Conservation (phyloP, 2,329 filamentous ascomycete genomes). For the Ceratocystis lukuohia region DNA sequence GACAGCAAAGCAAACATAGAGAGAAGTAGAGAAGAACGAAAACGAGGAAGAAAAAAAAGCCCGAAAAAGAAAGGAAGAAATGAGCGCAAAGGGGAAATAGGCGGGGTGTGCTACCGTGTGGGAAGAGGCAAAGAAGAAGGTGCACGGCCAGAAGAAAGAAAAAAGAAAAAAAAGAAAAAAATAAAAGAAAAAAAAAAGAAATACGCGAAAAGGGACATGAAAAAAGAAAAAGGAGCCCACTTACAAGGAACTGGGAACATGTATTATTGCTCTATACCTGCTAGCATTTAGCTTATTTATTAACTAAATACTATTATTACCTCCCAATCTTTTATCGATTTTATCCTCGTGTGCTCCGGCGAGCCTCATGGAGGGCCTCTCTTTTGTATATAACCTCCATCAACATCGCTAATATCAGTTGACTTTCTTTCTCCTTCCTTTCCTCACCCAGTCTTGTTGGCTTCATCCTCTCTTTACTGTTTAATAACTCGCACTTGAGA, state of each 20-base stretch:
- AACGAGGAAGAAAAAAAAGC: background rate
- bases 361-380: background rate
- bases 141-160: background rate
- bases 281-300: slow-evolving; percentile 3
- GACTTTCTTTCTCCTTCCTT: background rate
- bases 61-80: background rate
- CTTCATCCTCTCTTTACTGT: slow-evolving; percentile 11
- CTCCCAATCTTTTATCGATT: background rate
- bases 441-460: slow-evolving; percentile 17
- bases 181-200: background rate
- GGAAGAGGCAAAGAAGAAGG: background rate
- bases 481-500: slow-evolving; percentile 7
- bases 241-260: background rate
- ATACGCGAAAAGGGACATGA: background rate
- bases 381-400: slow-evolving; percentile 5
- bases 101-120: background rate
- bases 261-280: background rate
- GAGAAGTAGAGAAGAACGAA: background rate
- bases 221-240: background rate
- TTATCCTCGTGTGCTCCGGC: background rate
- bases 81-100: background rate
- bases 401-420: background rate
- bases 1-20: background rate
- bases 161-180: background rate
- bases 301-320: background rate